phyloP scores from a whole-genome alignment of 2,329 filamentous ascomycete genomes.

The Chaetomiaceae sp. region DNA sequence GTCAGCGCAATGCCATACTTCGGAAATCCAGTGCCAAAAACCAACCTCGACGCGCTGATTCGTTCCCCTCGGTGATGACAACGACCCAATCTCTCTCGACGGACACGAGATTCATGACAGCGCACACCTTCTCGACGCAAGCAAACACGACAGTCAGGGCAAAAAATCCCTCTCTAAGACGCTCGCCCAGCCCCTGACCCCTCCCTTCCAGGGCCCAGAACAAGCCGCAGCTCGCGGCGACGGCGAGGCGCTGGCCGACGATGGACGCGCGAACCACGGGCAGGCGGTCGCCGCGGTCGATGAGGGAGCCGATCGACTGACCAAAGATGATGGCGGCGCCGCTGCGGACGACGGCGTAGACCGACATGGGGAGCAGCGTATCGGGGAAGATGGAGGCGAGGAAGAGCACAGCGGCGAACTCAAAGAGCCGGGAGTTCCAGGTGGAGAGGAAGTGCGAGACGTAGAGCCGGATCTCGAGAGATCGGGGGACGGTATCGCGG shows the following conservation, averaged over 20 bases:
- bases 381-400: not conserved
- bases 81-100: conserved; percentile 69
- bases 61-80: conserved; percentile 41
- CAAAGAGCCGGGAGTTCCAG: conserved; percentile 61
- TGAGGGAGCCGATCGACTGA: not conserved
- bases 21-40: too few species aligned
- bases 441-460: conserved; percentile 57
- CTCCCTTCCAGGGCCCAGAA: conserved; percentile 33
- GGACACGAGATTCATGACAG: conserved; percentile 61
- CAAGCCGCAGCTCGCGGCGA: conserved; percentile 43
- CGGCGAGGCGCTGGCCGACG: conserved; percentile 38
- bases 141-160: conserved; percentile 46
- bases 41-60: conserved; percentile 19
- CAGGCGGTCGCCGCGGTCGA: not conserved
- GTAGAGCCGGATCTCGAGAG: conserved; percentile 39
- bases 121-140: conserved; percentile 63
- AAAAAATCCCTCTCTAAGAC: conserved; percentile 33
- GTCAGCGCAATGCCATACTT: too few species aligned
- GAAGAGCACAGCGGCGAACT: conserved; percentile 29
- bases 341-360: not conserved
- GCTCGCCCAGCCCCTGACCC: conserved; percentile 24
- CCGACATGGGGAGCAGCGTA: not conserved
- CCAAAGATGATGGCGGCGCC: not conserved
- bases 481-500: not conserved
- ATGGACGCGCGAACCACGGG: conserved; percentile 48